A percentile compares a stretch with the other conserved stretches of the same genome.
Conservation (phyloP, 805 yeast genomes). For the Kazachstania taianensis region DNA sequence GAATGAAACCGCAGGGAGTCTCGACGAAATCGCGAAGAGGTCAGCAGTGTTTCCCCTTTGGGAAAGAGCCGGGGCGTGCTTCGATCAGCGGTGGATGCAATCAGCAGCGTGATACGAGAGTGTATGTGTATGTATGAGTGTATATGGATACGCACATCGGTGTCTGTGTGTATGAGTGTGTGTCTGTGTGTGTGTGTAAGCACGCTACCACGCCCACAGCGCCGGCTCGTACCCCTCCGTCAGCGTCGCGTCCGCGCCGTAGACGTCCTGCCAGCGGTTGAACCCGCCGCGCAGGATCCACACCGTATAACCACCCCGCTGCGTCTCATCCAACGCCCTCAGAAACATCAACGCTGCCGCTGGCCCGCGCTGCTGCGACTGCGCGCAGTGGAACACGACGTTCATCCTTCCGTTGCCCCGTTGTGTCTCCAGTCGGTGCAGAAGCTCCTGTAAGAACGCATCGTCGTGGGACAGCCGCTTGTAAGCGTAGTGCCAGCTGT, state of each 20-base stretch:
- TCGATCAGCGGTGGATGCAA: background rate
- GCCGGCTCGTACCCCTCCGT: constrained; percentile 52
- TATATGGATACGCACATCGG: background rate
- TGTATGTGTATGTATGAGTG: too few species aligned
- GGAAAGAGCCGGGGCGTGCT: too few species aligned
- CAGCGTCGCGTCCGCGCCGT: constrained; percentile 54
- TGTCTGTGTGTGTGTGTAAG: background rate
- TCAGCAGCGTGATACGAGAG: background rate
- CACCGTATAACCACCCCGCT: constrained; percentile 36
- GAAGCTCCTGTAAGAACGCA: constrained; percentile 46
- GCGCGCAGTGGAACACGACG: constrained; percentile 77
- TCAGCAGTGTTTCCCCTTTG: too few species aligned
- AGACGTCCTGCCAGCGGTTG: constrained; percentile 65
- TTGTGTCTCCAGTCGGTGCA: constrained; percentile 10
- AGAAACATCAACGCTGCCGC: constrained; percentile 59
- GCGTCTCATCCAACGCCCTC: constrained; percentile 23
- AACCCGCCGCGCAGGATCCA: constrained; percentile 82
- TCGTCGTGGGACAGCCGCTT: constrained; percentile 38
- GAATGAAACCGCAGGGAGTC: too few species aligned
- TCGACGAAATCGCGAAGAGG: too few species aligned
- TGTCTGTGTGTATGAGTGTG: background rate
- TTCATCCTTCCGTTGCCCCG: constrained; percentile 17
- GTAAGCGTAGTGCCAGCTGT: constrained; percentile 22
- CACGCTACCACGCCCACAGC: constrained; percentile 29
- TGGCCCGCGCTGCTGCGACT: constrained; percentile 90